Evolutionary conservation across 495 filamentous ascomycete genomes (phyloP), one percentile per base, ranked within the genome.

Genomic region (Aspergillus panamensis): DNA sequence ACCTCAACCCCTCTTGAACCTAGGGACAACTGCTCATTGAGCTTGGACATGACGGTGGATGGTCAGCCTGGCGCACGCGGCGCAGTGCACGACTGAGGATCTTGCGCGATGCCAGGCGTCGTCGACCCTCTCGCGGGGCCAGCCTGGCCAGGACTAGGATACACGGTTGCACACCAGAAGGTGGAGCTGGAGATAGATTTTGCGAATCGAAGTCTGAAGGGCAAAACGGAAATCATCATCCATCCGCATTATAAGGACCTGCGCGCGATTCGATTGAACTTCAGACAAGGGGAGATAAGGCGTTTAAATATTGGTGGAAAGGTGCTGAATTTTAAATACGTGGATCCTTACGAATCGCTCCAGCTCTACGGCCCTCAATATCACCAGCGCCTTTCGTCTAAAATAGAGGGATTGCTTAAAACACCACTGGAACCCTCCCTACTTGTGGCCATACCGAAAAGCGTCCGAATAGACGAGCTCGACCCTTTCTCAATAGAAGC

Each of bases 181-280:
- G 84, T 98, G 52, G 86, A 92, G 59, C 77, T 97, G 52, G 92
- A 97, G 57, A 80, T 98, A 60, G 85, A 97, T 71, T 91, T 98
- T 63, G 77, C 78, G 48, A 82, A 80, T 21, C 87, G 86, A 66
- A 84, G 80, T 66, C 68, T 97, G 63, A 87, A 80, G 63, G 94
- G 94, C 32, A 87, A 82, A 61, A 89, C 88, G 9, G 88, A 89
- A 51, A 88, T 98, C 58, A 84, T 86, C 1, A 82, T 97, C 43
- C 82, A 88, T 58, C 87, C 89, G 12, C 81, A 85, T 31, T 71
- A 75, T 40, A 81, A 83, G 47, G 81, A 89, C 8, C 75, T 96
- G 29, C 78, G 79, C 40, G 79, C 77, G n/a, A 83, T 98, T 29
- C 79, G 76, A 30, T 79, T 98, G 60, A 90, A 96, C 66, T 91